Evolutionary conservation across 495 filamentous ascomycete genomes (phyloP), one percentile per base, ranked within the genome.

Genomic region (Penicillium verhagenii): DNA sequence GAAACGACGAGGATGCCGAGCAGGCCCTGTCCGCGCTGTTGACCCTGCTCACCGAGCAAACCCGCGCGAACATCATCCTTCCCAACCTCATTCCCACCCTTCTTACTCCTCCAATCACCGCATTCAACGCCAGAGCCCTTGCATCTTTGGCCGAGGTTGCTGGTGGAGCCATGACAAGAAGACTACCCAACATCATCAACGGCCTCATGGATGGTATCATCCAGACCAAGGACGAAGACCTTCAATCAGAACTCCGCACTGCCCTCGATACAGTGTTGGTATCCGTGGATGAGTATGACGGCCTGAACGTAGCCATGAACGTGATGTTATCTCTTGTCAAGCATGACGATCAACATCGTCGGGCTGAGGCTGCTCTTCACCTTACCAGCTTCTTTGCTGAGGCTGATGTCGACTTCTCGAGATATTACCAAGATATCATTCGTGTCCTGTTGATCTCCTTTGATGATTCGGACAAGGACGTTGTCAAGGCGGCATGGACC

Each of bases 211-310:
- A 97, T 62, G 90, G 89, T 56, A 92, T 96, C 38, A 82, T 97
- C 47, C 74, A 78, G 40, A 84, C 83, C 60, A 86, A 84, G 48
- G 91, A 98, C 47, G 85, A 87, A 7, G 84, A 86, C 4, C 82
- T 92, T n/a, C 78, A 76, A 4, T 67, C 68, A 13, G 93, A 96
- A 35, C 81, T 98, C 16, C 83, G 88, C 57, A 71, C 67, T 42
- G 85, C 94, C 2, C 92, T 98, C 60, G 89, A 96, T 63, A 86
- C 88, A 0, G 89, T 98, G 29, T 78, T 97, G 56, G 76, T 91
- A 25, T 96, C 92, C 42, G 90, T 97, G 50, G 95, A 97, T 73
- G 95, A 97, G 69, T 95, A 83, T 59, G 94, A 98, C 72, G 95
- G 94, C 18, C 79, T 98, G 21, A 97, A 96, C 59, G 91, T 88